These are phyloP conservation scores for Castanospermum australe DNA, from an alignment of 306 rosid genomes.

Conservation along the genomic window DNA sequence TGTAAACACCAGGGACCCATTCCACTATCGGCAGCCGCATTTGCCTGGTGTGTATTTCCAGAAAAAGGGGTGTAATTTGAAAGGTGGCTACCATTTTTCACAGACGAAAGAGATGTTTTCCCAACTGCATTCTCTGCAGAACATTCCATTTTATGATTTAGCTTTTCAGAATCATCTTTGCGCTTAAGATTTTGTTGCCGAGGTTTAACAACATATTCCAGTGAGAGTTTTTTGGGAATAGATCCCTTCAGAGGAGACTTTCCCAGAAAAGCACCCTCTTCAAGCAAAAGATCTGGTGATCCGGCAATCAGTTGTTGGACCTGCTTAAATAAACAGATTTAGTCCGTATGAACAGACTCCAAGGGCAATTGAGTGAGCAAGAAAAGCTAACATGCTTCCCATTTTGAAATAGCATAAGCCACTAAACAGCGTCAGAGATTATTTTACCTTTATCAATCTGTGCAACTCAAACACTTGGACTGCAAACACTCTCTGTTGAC, in stretches of 20 bases:
- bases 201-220: slow-evolving; percentile 48
- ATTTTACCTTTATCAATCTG: slow-evolving; percentile 69
- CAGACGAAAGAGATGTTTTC: slow-evolving; percentile 58
- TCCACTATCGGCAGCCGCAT: slow-evolving; percentile 47
- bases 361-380: not conserved
- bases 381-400: slow-evolving; percentile 19
- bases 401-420: slow-evolving; percentile 24
- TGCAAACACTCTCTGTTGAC: slow-evolving; percentile 79
- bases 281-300: slow-evolving; percentile 78
- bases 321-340: slow-evolving; percentile 49
- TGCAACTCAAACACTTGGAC: slow-evolving; percentile 83
- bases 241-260: slow-evolving; percentile 55
- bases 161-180: slow-evolving; percentile 60
- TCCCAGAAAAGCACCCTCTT: slow-evolving; percentile 59
- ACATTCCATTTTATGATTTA: slow-evolving; percentile 62
- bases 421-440: slow-evolving; percentile 17
- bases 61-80: slow-evolving; percentile 48
- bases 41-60: slow-evolving; percentile 50
- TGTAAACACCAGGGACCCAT: slow-evolving; percentile 67
- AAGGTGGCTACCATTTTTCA: slow-evolving; percentile 56
- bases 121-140: slow-evolving; percentile 92
- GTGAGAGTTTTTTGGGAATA: slow-evolving; percentile 51
- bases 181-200: slow-evolving; percentile 32
- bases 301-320: slow-evolving; percentile 91
- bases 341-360: not conserved